phyloP scores from a whole-genome alignment of 2,329 filamentous ascomycete genomes.

The Coleophoma eucalyptorum region DNA sequence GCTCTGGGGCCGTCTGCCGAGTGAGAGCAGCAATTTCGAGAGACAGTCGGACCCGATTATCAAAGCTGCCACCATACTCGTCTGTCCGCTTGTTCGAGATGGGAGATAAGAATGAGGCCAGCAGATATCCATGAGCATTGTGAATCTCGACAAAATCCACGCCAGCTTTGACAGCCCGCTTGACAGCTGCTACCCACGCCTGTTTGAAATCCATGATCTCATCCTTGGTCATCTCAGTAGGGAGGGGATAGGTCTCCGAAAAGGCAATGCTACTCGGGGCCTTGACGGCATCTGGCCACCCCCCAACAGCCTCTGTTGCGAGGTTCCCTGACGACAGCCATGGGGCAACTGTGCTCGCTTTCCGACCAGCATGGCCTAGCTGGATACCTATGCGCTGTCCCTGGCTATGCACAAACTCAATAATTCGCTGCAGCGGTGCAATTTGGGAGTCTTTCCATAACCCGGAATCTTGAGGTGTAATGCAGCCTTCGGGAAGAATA shows the following conservation, averaged over 20 bases:
- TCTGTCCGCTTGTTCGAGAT: conserved; percentile 46
- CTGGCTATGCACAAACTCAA: too few relatives aligned
- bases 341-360: too few relatives aligned
- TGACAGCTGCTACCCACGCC: conserved; percentile 11
- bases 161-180: conserved; percentile 19
- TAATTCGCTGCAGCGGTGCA: too few relatives aligned
- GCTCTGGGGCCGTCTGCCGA: conserved; percentile 55
- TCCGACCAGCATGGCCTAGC: too few relatives aligned
- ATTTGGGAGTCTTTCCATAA: too few relatives aligned
- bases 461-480: too few relatives aligned
- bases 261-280: conserved; percentile 7
- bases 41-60: conserved; percentile 64
- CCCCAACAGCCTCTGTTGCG: too few relatives aligned
- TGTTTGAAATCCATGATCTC: conserved; percentile 15
- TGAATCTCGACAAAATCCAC: conserved; percentile 23
- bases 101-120: conserved; percentile 21
- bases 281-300: too few relatives aligned
- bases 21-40: conserved; percentile 61
- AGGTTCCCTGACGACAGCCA: too few relatives aligned
- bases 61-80: conserved; percentile 60
- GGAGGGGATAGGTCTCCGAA: conserved; percentile 1
- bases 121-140: conserved; percentile 20
- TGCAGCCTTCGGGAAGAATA: too few relatives aligned
- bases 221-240: conserved; percentile 11
- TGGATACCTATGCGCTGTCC: too few relatives aligned